Percentiles rank a stretch among this genome's conserved stretches.
These are phyloP conservation scores for Ganoderma lingzhi DNA, from an alignment of 1,284 basidiomycete genomes.

Conservation along the genomic window DNA sequence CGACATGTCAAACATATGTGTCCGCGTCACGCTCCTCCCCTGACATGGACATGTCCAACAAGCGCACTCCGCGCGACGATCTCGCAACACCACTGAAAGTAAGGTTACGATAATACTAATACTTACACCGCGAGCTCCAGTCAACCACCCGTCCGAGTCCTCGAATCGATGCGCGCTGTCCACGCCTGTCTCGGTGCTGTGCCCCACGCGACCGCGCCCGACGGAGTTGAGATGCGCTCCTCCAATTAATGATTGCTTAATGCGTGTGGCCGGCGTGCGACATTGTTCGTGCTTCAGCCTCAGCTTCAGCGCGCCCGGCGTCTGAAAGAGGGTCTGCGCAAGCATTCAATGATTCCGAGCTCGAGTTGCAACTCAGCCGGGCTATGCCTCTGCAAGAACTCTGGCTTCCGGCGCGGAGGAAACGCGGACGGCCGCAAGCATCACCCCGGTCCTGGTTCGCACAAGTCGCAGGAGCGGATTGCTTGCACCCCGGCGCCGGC, in stretches of 20 bases:
- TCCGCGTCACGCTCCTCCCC: not conserved
- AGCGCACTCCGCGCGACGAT: constrained; percentile 6
- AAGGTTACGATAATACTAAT: not conserved
- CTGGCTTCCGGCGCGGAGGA: constrained; percentile 3
- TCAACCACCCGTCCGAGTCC: not conserved
- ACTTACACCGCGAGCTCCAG: not conserved
- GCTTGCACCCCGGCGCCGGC: not conserved
- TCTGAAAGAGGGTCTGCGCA: not conserved
- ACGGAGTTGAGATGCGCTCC: constrained; percentile 4
- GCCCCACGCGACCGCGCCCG: constrained; percentile 1
- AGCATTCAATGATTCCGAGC: not conserved
- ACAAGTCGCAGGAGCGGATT: not conserved
- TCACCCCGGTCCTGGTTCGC: not conserved
- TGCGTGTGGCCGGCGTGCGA: not conserved
- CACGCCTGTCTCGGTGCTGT: constrained; percentile 10
- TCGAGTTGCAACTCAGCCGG: constrained; percentile 8
- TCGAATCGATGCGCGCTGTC: constrained; percentile 5
- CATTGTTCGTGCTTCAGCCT: not conserved
- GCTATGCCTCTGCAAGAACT: not conserved
- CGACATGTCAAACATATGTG: constrained; percentile 2
- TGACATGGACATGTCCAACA: not conserved
- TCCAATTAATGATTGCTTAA: not conserved
- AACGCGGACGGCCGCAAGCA: not conserved
- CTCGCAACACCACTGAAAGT: not conserved
- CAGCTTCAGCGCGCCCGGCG: not conserved